These are phyloP conservation scores for Tolypocladium tropicale DNA, from an alignment of 2,329 filamentous ascomycete genomes.

Conservation along the genomic window DNA sequence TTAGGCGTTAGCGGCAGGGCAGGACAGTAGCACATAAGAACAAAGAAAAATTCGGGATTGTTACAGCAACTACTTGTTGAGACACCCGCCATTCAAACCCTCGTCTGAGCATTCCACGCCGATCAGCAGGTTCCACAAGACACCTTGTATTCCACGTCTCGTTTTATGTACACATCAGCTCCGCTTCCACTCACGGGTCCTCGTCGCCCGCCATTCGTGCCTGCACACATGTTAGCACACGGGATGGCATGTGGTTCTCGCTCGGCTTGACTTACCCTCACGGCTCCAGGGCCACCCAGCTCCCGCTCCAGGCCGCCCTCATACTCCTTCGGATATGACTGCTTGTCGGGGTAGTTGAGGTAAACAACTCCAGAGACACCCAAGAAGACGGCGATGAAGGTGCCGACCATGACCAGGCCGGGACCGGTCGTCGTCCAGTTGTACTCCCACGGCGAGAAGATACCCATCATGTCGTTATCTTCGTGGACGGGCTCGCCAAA, in stretches of 20 bases:
- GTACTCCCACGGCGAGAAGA: constrained; percentile 85
- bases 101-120: not conserved
- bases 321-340: constrained; percentile 59
- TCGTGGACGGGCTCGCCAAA: constrained; percentile 95
- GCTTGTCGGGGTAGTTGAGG: constrained; percentile 61
- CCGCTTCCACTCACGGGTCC: constrained; percentile 30
- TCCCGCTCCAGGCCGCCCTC: constrained; percentile 64
- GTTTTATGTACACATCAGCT: constrained; percentile 23
- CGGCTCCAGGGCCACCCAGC: constrained; percentile 58
- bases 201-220: constrained; percentile 46
- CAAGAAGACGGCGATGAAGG: constrained; percentile 54
- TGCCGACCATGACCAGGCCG: constrained; percentile 56
- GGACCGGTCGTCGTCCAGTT: constrained; percentile 67
- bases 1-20: not conserved
- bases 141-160: constrained; percentile 2
- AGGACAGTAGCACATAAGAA: not conserved
- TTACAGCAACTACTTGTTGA: not conserved
- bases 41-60: not conserved
- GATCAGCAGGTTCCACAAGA: not conserved
- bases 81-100: not conserved
- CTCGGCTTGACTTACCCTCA: constrained; percentile 45
- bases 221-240: constrained; percentile 18
- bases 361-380: constrained; percentile 58
- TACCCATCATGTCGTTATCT: constrained; percentile 85
- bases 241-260: not conserved